Evolutionary conservation across 2,329 filamentous ascomycete species (phyloP), one percentile per base, ranked within the genome.

Genomic region (Coleophoma crateriformis): DNA sequence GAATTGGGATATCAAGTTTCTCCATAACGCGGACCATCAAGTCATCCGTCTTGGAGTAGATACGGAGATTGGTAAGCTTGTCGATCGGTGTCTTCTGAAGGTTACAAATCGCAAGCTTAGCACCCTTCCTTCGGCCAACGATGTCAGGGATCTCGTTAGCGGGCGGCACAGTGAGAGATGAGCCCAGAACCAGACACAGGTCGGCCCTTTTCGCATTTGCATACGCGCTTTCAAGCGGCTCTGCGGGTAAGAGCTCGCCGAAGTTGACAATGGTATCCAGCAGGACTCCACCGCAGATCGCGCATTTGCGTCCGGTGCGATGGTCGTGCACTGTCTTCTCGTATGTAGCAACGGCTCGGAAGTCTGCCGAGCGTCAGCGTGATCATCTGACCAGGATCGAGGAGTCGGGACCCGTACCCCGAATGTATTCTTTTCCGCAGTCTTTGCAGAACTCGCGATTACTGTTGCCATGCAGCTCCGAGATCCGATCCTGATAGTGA

Each of bases 251-350:
- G 1, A 39, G 39, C 46, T 74, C 73, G 43, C 66, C 68, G 49
- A 75, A 75, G 49, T 74, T 73, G 57, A 75, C 64, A 58, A 74
- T 74, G 22, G 58, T 75, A 49, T 75, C 72, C 7, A 67, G 62
- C 0, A 75, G 64, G 3, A 51, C 50, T 0, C 69, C 71, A 2
- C 58, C 61, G 44, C 73, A 76, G 0, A 57, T 43, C 0, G 62
- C 61, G 51, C 72, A 76, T 39, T 71, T 73, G 6, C 72, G 67
- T 0, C 71, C 71, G 0, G 72, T 77, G 34, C 72, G 70, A 50
- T 76, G 73, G 47, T 76, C 72, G 32, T 64, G 65, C 3, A 70
- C 66, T 0, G 68, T 64, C 19, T 67, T 71, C 33, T 72, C 65
- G 43, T 75, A 72, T 0, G 63, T 68, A 1, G 71, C 67, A 2